Conservation (phyloP, 192 early-diverging fungal genomes). For the Phycomyces nitens region DNA sequence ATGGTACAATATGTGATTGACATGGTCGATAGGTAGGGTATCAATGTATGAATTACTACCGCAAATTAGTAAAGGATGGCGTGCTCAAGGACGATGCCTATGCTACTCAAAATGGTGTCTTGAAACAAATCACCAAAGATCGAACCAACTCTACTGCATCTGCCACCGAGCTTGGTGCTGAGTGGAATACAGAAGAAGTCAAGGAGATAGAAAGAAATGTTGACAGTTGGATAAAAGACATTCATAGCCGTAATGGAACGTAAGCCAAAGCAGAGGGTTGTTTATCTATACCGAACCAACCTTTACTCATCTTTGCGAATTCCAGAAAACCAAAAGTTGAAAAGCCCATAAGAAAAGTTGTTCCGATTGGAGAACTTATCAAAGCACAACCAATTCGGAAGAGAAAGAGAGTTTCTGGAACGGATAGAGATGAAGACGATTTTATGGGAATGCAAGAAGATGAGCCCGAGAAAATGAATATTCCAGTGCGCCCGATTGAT, state of each 20-base stretch:
- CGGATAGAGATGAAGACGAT: conserved; percentile 1
- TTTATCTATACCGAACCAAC: too few species aligned
- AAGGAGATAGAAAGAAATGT: conserved; percentile 46
- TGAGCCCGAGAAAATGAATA: conserved; percentile 20
- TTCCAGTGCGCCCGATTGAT: conserved; percentile 3
- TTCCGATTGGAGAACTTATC: neutral
- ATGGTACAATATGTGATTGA: neutral
- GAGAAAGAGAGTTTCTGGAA: neutral
- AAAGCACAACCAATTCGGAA: neutral
- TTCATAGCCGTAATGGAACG: conserved; percentile 32
- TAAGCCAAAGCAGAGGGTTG: too few species aligned
- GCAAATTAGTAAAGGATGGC: conserved; percentile 42
- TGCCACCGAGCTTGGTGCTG: conserved; percentile 37
- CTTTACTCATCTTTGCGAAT: too few species aligned
- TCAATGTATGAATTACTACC: conserved; percentile 56
- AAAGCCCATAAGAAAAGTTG: neutral
- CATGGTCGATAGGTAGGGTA: conserved; percentile 40
- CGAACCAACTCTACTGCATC: conserved; percentile 18
- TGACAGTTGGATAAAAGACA: conserved; percentile 48
- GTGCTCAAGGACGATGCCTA: conserved; percentile 49
- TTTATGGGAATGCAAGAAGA: neutral
- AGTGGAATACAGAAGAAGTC: conserved; percentile 47
- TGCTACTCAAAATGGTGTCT: conserved; percentile 43
- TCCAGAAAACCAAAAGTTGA: neutral
- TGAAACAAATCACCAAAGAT: conserved; percentile 45